Conservation (phyloP, 768 basidiomycete species). For the Gymnopilus dilepis region DNA sequence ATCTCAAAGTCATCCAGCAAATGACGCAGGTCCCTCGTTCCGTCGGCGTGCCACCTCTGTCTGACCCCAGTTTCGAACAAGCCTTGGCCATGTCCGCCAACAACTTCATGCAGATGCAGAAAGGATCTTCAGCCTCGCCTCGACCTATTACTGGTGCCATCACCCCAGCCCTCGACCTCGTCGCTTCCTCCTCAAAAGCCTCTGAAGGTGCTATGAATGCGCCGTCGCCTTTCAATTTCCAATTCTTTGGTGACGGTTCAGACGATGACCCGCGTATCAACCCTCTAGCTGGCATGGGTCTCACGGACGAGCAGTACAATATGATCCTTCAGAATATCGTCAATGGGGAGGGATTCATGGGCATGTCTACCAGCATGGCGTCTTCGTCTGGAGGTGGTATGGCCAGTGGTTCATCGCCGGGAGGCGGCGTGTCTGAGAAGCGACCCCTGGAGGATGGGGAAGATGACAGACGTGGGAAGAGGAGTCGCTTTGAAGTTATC, state of each 20-base stretch:
- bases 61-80: slow-evolving; percentile 58
- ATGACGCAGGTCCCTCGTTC: slow-evolving; percentile 70
- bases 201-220: slow-evolving; percentile 8
- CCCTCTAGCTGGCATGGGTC: slow-evolving; percentile 85
- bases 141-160: slow-evolving; percentile 13
- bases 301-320: slow-evolving; percentile 88
- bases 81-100: slow-evolving; percentile 44
- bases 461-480: slow-evolving; percentile 54
- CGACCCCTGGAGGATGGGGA: slow-evolving; percentile 27
- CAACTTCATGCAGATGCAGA: slow-evolving; percentile 22
- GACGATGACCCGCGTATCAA: slow-evolving; percentile 73
- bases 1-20: slow-evolving; percentile 85
- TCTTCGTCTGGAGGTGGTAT: slow-evolving; percentile 11
- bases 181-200: slow-evolving; percentile 14
- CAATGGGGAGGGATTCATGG: slow-evolving; percentile 62
- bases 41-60: slow-evolving; percentile 67
- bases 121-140: background rate
- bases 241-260: slow-evolving; percentile 35
- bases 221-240: slow-evolving; percentile 29
- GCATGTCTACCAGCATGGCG: slow-evolving; percentile 31
- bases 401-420: background rate
- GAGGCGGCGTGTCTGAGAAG: slow-evolving; percentile 28
- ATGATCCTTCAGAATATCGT: slow-evolving; percentile 78
- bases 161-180: slow-evolving; percentile 6
- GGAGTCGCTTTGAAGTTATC: slow-evolving; percentile 64